Evolutionary conservation across 768 basidiomycete genomes (phyloP), one percentile per base, ranked within the genome.

Genomic region (Rhodotorula paludigena): DNA sequence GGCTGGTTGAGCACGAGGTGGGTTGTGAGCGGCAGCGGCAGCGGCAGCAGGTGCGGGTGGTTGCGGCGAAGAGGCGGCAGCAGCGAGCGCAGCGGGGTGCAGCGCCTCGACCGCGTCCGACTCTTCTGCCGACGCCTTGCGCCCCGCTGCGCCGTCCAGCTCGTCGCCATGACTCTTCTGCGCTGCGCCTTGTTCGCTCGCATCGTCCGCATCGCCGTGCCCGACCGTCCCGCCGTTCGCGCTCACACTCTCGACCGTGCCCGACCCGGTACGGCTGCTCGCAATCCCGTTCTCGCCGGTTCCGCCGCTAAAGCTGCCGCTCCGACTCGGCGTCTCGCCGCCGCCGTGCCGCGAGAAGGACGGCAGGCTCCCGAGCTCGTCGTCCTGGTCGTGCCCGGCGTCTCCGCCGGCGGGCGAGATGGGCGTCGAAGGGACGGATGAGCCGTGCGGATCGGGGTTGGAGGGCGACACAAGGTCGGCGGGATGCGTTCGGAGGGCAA

Each of bases 401-500:
- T 62, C 61, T 8, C 61, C 61, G 5, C 61, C 44, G 1, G 58
- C 41, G 33, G 53, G 63, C 39, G 62, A 62, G 32, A 60, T 51
- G 11, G 65, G 65, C 30, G 61, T 56, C 41, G 47, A 36, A 25
- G 69, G 28, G 38, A 56, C 57, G 30, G 56, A 56, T 7, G 54
- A 12, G 28, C 42, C 33, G 42, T 67, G 63, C 14, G 49, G 63
- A 42, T 72, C 66, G 14, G 54, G 66, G 35, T 61, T 45, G 2
- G 44, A 42, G 4, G 30, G 25, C 3, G 71, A 60, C 25, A 54
- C 63, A 32, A 68, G 66, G 56, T 72, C 71, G 32, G 71, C 71
- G 9, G 71, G 71, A 32, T 68, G 71, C 2, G 66, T 66, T 14
- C 63, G 63, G 12, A 63, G 36, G 18, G 33, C 38, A 21, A n/a